Base-by-base conservation (phyloP, 2,329 filamentous ascomycete species). In the Aspergillus bombycis region DNA sequence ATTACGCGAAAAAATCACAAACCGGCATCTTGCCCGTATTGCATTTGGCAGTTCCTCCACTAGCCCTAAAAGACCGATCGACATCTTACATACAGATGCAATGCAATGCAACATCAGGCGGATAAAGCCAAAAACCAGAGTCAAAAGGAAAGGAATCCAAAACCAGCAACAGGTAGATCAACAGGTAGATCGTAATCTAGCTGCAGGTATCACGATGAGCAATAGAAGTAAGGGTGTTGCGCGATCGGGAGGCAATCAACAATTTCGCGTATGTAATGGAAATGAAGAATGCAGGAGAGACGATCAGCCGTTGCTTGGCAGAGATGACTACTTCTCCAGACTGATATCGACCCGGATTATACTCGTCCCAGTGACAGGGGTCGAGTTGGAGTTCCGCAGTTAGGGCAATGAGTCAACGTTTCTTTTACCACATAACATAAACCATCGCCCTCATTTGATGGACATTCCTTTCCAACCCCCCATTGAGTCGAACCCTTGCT, bases 131-230 rank as follows among this genome's bases (percentile, higher is more conserved):
- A 9, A 9, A 9, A 3, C 16, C 19, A 41, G 3, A 41, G 16
- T 7, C 9, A n/a, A n/a, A 9, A 8, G 16, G 3, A n/a, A 41
- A 9, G 1, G 0, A n/a, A n/a, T 7, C 1, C 5, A 16, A 36
- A 36, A 16, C 7, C 34, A n/a, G n/a, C n/a, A n/a, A n/a, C n/a
- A n/a, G n/a, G n/a, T n/a, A n/a, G 14, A 14, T 36, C 2, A 16
- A 16, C 34, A 16, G 14, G 45, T 12, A 16, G 45, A 48, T 48
- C 45, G 9, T 14, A 23, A 48, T 23, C 5, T 8, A 26, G 11
- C 14, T 19, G 23, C 45, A 48, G 23, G 23, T 23, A 46, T 12
- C 4, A 3, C 21, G 43, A 46, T 46, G 43, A 23, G 45, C 45
- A 19, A 30, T 10, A 48, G 5, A 50, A 50, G 45, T 16, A 50